Evolutionary conservation across 2,329 filamentous ascomycete genomes (phyloP).

Genomic region (Oidium heveae): DNA sequence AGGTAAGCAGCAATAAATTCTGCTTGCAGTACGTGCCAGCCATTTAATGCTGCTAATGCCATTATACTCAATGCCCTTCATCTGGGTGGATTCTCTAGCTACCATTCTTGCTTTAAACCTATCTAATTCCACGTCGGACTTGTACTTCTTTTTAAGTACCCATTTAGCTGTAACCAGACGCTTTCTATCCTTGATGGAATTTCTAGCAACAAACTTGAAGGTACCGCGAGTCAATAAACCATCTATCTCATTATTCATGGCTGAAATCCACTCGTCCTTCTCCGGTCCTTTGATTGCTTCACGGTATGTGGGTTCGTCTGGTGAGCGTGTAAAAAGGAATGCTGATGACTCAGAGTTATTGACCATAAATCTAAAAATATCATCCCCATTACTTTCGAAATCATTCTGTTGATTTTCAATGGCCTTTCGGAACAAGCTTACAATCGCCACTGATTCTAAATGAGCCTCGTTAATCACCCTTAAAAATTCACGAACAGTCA

Average conservation of each 20-base stretch:
- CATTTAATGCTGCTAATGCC: not conserved
- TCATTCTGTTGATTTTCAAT: not conserved
- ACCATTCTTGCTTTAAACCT: not conserved
- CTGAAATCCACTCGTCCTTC: not conserved
- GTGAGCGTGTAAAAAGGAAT: not conserved
- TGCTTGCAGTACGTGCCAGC: not conserved
- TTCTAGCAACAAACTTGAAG: not conserved
- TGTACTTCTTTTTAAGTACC: not conserved
- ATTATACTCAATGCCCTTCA: not conserved
- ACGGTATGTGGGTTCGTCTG: not conserved
- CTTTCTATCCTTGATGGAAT: not conserved
- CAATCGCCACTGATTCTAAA: too few species aligned
- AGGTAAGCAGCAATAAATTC: not conserved
- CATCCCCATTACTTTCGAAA: not conserved
- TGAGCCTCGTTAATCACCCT: not conserved
- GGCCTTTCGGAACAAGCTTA: too few species aligned
- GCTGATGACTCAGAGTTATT: not conserved
- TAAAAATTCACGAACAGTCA: not conserved
- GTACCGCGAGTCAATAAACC: not conserved
- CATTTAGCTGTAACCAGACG: not conserved
- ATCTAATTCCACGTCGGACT: not conserved
- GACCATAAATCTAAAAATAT: not conserved
- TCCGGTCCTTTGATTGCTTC: not conserved
- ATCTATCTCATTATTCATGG: not conserved
- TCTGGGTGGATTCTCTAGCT: not conserved